These are phyloP conservation scores for Geranium rotundifolium DNA, from an alignment of 345 rosid genomes.

Conservation along the genomic window DNA sequence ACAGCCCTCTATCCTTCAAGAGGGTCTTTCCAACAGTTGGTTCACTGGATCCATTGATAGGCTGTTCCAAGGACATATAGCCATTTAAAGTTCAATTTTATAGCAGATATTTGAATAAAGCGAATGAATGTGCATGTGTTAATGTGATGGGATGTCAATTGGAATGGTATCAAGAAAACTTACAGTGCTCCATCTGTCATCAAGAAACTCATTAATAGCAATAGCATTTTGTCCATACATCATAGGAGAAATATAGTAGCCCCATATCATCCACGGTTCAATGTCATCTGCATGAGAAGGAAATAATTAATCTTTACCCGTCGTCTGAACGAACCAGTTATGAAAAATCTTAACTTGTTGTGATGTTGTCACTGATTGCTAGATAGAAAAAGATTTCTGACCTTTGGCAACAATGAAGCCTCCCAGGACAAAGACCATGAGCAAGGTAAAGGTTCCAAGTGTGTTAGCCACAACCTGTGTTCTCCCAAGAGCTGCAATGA, in stretches of 20 bases:
- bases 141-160: too few relatives aligned
- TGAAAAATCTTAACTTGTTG: too few relatives aligned
- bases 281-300: constrained; percentile 24
- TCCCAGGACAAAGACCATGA: constrained; percentile 28
- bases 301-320: background rate
- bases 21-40: constrained; percentile 17
- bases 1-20: constrained; percentile 32
- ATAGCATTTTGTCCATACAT: constrained; percentile 23
- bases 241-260: constrained; percentile 20
- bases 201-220: constrained; percentile 22
- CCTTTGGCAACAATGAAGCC: constrained; percentile 29
- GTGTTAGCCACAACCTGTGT: constrained; percentile 38
- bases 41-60: background rate
- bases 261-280: constrained; percentile 16
- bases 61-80: background rate
- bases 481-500: constrained; percentile 43
- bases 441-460: constrained; percentile 33
- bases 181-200: constrained; percentile 13
- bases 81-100: background rate
- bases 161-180: background rate
- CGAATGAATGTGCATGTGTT: background rate
- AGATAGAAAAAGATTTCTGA: constrained; percentile 12
- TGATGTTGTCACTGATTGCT: background rate
- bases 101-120: background rate
- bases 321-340: constrained; percentile 7